Conservation (phyloP, 805 yeast genomes). For the Lachancea quebecensis region DNA sequence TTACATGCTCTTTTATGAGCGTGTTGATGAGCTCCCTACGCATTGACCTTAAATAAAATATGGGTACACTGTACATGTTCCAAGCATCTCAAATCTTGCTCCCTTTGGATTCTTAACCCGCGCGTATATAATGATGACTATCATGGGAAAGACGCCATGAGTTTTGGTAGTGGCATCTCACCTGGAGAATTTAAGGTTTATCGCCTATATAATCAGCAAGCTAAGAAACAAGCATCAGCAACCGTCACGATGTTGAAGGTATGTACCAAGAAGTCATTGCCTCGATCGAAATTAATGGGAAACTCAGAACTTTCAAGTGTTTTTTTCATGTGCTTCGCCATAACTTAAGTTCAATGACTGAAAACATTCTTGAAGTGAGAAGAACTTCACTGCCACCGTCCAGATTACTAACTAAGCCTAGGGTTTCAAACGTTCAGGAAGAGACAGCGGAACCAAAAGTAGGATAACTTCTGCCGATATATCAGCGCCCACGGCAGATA, state of each 20-base stretch:
- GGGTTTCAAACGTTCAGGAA: constrained; percentile 26
- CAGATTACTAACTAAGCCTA: constrained; percentile 2
- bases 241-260: constrained; percentile 3
- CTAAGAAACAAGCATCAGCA: too few relatives aligned
- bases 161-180: too few relatives aligned
- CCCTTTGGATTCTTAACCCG: too few relatives aligned
- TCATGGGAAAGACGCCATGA: too few relatives aligned
- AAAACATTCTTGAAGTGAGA: not conserved
- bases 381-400: too few relatives aligned
- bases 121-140: too few relatives aligned
- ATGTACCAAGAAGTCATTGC: not conserved
- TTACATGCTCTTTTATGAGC: constrained; percentile 78
- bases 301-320: not conserved
- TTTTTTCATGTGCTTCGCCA: not conserved
- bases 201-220: not conserved
- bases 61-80: too few relatives aligned
- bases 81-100: too few relatives aligned
- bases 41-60: not conserved
- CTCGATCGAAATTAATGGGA: not conserved
- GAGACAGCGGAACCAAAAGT: constrained; percentile 24
- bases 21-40: constrained; percentile 2
- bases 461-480: constrained; percentile 32
- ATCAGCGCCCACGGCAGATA: constrained; percentile 28
- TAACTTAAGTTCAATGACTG: not conserved
- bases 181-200: not conserved